Evolutionary conservation across 1,284 basidiomycete species (phyloP).

Genomic region (Heterobasidion parviporum): DNA sequence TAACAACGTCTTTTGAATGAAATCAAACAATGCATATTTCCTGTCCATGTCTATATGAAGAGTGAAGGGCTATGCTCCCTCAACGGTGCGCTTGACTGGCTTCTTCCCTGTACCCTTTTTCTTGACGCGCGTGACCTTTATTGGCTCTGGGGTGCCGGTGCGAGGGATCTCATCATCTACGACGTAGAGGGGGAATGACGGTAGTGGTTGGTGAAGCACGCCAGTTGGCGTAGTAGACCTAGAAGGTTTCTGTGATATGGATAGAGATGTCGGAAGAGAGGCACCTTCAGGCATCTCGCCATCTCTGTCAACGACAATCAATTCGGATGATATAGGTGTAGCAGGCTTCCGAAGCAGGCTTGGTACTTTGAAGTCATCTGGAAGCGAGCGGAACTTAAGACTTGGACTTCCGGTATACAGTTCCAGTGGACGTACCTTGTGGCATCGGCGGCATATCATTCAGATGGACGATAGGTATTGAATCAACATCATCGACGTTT

Average conservation of each 20-base stretch:
- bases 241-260: conserved; percentile 14
- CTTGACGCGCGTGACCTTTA: conserved; percentile 63
- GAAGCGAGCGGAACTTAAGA: not conserved
- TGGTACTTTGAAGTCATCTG: conserved; percentile 16
- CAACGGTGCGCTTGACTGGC: conserved; percentile 28
- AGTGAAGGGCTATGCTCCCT: not conserved
- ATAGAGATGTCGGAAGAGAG: conserved; percentile 8
- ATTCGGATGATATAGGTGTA: conserved; percentile 13
- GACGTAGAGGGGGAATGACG: conserved; percentile 53
- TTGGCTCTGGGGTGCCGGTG: conserved; percentile 56
- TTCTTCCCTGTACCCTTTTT: conserved; percentile 62
- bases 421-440: conserved; percentile 22
- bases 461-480: conserved; percentile 78
- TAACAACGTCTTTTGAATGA: not conserved
- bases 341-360: conserved; percentile 19
- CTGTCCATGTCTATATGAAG: not conserved
- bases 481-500: conserved; percentile 59
- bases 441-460: conserved; percentile 56
- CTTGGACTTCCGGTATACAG: not conserved
- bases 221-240: conserved; percentile 15
- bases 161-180: conserved; percentile 35
- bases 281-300: conserved; percentile 80
- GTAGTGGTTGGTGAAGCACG: conserved; percentile 21
- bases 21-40: too few species aligned
- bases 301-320: conserved; percentile 63